Evolutionary conservation across 495 filamentous ascomycete genomes (phyloP).

Genomic region (Daldinia decipiens): DNA sequence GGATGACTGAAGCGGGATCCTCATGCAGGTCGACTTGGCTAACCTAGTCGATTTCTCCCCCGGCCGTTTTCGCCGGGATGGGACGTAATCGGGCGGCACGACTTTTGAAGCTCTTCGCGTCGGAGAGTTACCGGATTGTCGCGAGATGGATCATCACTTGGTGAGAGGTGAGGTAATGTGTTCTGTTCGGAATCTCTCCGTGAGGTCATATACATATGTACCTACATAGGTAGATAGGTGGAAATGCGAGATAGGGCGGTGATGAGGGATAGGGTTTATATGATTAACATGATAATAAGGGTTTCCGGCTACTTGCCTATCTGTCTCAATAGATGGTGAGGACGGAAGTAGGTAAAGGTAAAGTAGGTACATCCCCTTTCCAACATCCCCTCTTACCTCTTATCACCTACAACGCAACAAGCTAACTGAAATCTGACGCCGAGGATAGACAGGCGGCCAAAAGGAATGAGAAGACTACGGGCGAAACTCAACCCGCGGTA

Average conservation of each 20-base stretch:
- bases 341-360: not conserved
- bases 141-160: not conserved
- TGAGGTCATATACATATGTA: not conserved
- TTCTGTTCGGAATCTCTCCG: not conserved
- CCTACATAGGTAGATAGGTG: no score
- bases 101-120: not conserved
- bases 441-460: slow-evolving; percentile 19
- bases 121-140: not conserved
- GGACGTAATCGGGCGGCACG: not conserved
- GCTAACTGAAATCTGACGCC: slow-evolving; percentile 1
- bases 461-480: slow-evolving; percentile 17
- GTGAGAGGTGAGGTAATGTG: not conserved
- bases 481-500: slow-evolving; percentile 7
- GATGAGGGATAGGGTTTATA: no score
- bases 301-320: not conserved
- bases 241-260: not conserved
- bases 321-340: not conserved
- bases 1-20: not conserved
- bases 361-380: not conserved
- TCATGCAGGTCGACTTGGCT: slow-evolving; percentile 1
- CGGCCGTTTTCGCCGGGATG: not conserved
- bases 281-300: not conserved
- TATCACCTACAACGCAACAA: not conserved
- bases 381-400: not conserved
- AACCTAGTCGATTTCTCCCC: not conserved